Percentiles rank a stretch among this genome's conserved stretches.
Evolutionary conservation across 768 basidiomycete genomes (phyloP).

Genomic region (Leccinellum albellum): DNA sequence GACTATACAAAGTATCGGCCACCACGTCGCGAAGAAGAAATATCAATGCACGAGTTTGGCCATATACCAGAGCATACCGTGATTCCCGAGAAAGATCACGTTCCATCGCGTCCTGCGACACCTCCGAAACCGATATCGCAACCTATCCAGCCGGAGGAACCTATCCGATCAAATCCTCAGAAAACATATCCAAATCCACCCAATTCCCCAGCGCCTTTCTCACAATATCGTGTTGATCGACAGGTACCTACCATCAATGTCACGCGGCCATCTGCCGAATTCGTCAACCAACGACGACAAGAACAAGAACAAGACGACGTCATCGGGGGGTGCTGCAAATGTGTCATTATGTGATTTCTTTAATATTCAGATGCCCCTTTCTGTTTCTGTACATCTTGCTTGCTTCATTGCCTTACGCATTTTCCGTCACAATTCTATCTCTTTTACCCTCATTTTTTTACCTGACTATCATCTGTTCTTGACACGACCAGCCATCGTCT

Average conservation of each 20-base stretch:
- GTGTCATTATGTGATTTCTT: slow-evolving; percentile 72
- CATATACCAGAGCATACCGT: slow-evolving; percentile 28
- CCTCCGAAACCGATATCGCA: slow-evolving; percentile 12
- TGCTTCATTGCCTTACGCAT: slow-evolving; percentile 10
- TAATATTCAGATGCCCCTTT: slow-evolving; percentile 20
- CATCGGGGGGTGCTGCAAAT: slow-evolving; percentile 66
- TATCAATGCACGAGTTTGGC: slow-evolving; percentile 70
- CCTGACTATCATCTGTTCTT: slow-evolving; percentile 9
- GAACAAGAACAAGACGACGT: slow-evolving; percentile 44
- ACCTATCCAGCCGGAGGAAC: slow-evolving; percentile 29
- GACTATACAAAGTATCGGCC: slow-evolving; percentile 68
- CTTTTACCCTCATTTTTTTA: background rate
- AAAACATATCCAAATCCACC: slow-evolving; percentile 28
- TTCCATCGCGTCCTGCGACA: background rate
- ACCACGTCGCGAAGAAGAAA: slow-evolving; percentile 41
- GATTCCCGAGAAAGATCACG: slow-evolving; percentile 9
- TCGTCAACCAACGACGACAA: slow-evolving; percentile 25
- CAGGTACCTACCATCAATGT: slow-evolving; percentile 33
- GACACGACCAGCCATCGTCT: slow-evolving; percentile 12
- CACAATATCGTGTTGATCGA: slow-evolving; percentile 43
- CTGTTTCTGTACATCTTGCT: slow-evolving; percentile 23
- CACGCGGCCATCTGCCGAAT: slow-evolving; percentile 29
- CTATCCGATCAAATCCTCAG: slow-evolving; percentile 23
- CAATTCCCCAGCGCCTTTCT: slow-evolving; percentile 59
- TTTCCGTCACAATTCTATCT: background rate